Base-by-base conservation (phyloP, 2,329 filamentous ascomycete genomes). In the Neocatenulostroma microsporum region DNA sequence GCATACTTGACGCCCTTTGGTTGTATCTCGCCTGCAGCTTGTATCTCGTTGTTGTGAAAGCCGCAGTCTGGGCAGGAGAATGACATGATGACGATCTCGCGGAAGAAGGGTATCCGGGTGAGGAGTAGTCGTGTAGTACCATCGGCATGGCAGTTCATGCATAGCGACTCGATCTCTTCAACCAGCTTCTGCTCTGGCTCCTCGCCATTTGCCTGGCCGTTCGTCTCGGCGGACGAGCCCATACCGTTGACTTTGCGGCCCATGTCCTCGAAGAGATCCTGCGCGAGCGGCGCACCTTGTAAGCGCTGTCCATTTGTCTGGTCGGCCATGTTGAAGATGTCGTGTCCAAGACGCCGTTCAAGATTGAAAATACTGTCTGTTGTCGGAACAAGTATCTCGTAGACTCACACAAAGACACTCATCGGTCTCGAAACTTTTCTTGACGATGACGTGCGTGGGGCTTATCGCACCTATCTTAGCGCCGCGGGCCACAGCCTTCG, bases 51-150 rank as follows among this genome's bases (percentile, higher is more conserved):
- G 69, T 96, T 94, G 48, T 82, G 78, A 64, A 89, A 82, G 57
- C 79, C 70, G 68, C 91, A 98, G 63, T 95, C 78, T 5, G 85
- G 79, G 70, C 91, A 98, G 48, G 77, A 76, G 63, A 98, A 98
- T 45, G 89, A 96, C 80, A 95, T 94, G 62, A 98, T 77, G 54
- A 98, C 86, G 46, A 98, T 80, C 62, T 98, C 89, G 67, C 87
- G 86, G 71, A 98, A 98, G 72, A 86, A 96, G 12, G 91, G 91
- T 38, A 98, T 95, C 47, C 79, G 78, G 12, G 93, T 94, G 37
- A 98, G 78, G 28, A 98, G 78, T 15, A 98, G 75, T 41, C 82
- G 76, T 11, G 91, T 98, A 1, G 70, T 76, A 54, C 91, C 91
- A 46, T 72, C 54, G 34, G 68, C 66, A 45, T 70, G 67, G 48